A percentile compares a stretch with the other conserved stretches of the same genome.
Conservation (phyloP, 352 stramenopile genomes). For the Pythium volutum region DNA sequence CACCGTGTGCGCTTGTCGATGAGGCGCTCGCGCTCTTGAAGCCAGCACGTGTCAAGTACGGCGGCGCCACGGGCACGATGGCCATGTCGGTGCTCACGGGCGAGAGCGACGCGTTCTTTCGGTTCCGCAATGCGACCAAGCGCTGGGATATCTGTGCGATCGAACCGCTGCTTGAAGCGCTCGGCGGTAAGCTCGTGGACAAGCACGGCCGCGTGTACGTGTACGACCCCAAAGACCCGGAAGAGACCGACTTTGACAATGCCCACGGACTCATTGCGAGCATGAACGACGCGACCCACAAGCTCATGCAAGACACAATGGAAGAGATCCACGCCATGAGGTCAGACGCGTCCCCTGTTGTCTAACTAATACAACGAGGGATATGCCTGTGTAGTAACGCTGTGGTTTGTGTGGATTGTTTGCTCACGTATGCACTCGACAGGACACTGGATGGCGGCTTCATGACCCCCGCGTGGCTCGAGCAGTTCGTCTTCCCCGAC, state of each 20-base stretch:
- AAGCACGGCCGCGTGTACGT: constrained; percentile 53
- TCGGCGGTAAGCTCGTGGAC: constrained; percentile 58
- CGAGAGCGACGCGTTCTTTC: constrained; percentile 62
- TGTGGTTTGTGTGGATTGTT: not conserved
- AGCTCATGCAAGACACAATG: constrained; percentile 42
- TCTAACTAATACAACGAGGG: constrained; percentile 24
- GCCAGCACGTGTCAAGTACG: constrained; percentile 37
- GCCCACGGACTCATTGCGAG: constrained; percentile 49
- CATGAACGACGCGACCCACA: constrained; percentile 34
- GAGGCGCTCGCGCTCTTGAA: constrained; percentile 35
- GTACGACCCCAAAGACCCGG: constrained; percentile 45
- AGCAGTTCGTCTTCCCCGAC: constrained; percentile 30
- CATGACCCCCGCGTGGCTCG: constrained; percentile 52
- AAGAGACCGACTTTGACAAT: constrained; percentile 62
- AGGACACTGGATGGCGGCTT: constrained; percentile 43
- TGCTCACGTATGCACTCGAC: constrained; percentile 5
- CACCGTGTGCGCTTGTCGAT: constrained; percentile 47
- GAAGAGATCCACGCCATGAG: constrained; percentile 48
- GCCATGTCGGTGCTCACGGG: constrained; percentile 62
- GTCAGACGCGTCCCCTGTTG: constrained; percentile 35
- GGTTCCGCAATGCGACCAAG: constrained; percentile 65
- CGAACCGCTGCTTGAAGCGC: constrained; percentile 55
- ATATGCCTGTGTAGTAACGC: not conserved
- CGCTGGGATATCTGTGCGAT: constrained; percentile 80
- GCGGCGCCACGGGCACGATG: constrained; percentile 71